Conservation (phyloP, 805 yeast genomes). For the Wickerhamiella occidentalis region DNA sequence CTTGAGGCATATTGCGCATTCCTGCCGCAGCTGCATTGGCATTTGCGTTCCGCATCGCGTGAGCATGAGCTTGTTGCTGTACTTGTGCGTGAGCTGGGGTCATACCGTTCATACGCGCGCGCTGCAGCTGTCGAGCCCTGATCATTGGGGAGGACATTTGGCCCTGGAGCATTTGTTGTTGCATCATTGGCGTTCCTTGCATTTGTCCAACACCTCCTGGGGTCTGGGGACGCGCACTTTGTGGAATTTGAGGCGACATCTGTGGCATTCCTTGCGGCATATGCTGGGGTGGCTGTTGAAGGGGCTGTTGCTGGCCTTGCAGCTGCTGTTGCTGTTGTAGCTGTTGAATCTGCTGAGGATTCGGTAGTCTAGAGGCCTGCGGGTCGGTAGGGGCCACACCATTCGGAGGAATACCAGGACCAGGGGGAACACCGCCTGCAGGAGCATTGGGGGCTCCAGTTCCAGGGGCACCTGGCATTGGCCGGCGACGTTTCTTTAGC, state of each 20-base stretch:
- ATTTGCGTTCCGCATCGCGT: slow-evolving; percentile 12
- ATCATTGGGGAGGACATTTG: slow-evolving; percentile 1
- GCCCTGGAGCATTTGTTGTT: slow-evolving; percentile 12
- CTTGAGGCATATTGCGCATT: slow-evolving; percentile 1
- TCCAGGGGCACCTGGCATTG: slow-evolving; percentile 15
- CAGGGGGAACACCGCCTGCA: not conserved
- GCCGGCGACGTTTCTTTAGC: slow-evolving; percentile 45
- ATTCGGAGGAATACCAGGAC: not conserved
- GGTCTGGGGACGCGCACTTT: not conserved
- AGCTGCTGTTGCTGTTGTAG: slow-evolving; percentile 12
- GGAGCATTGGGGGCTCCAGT: slow-evolving; percentile 3
- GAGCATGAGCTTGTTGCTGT: slow-evolving; percentile 15
- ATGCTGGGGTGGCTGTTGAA: slow-evolving; percentile 6
- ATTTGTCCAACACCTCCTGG: not conserved
- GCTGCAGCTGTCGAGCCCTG: slow-evolving; percentile 6
- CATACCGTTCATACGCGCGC: slow-evolving; percentile 10
- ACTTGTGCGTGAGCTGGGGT: slow-evolving; percentile 14
- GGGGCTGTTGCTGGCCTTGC: slow-evolving; percentile 13
- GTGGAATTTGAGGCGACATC: slow-evolving; percentile 15
- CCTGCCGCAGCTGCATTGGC: not conserved
- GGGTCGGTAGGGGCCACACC: not conserved
- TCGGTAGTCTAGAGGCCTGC: slow-evolving; percentile 10
- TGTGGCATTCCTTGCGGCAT: slow-evolving; percentile 6
- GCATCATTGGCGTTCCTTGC: slow-evolving; percentile 5
- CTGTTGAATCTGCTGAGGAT: slow-evolving; percentile 11